These are phyloP conservation scores for Bullera alba DNA, from an alignment of 768 basidiomycete genomes.

Conservation along the genomic window DNA sequence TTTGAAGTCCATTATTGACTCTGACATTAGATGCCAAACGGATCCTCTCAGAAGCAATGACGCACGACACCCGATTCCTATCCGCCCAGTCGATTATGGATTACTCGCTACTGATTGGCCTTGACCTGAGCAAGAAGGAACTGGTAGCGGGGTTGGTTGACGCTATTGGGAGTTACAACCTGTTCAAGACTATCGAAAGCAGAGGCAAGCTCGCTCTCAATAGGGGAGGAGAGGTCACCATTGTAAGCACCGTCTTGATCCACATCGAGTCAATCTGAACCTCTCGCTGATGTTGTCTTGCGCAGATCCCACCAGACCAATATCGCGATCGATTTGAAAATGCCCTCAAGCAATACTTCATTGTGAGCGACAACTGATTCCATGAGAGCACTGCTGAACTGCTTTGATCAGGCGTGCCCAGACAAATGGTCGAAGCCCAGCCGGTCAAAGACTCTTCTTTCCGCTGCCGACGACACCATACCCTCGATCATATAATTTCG, in stretches of 20 bases:
- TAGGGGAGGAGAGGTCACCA: constrained; percentile 61
- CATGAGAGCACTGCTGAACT: neutral
- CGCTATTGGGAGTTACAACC: constrained; percentile 77
- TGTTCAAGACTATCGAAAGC: constrained; percentile 78
- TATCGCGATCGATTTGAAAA: constrained; percentile 70
- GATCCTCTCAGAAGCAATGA: constrained; percentile 64
- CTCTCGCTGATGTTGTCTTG: neutral
- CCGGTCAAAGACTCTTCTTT: neutral
- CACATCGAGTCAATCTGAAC: neutral
- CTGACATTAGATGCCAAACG: constrained; percentile 54
- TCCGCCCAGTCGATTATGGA: constrained; percentile 76
- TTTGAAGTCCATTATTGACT: neutral
- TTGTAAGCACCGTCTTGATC: constrained; percentile 44
- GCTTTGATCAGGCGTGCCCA: constrained; percentile 18
- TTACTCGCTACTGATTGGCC: constrained; percentile 69
- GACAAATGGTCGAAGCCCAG: constrained; percentile 20
- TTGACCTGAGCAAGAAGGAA: constrained; percentile 61
- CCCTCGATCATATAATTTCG: neutral
- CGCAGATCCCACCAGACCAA: constrained; percentile 61
- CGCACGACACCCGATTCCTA: constrained; percentile 65
- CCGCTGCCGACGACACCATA: neutral
- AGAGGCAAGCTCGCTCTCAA: constrained; percentile 73
- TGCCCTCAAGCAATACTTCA: constrained; percentile 66
- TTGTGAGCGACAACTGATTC: constrained; percentile 42
- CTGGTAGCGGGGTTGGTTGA: constrained; percentile 75